A percentile compares a stretch with the other conserved stretches of the same genome.
These are phyloP conservation scores for Annulohypoxylon stygium DNA, from an alignment of 495 filamentous ascomycete species.

Conservation along the genomic window DNA sequence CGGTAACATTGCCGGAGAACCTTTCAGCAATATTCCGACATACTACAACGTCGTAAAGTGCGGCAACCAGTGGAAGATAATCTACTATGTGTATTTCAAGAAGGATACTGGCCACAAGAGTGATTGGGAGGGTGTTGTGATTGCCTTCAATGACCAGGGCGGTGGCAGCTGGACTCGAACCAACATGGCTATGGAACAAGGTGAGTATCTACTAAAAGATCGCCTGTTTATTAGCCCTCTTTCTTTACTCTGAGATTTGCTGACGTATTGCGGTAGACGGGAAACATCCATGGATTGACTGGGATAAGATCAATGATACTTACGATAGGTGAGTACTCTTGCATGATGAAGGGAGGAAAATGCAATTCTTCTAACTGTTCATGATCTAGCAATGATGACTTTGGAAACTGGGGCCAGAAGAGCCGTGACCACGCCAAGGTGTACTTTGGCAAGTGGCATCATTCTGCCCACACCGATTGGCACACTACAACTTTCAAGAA, in stretches of 20 bases:
- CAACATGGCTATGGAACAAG: constrained; percentile 3
- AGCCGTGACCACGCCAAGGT: not conserved
- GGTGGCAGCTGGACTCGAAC: not conserved
- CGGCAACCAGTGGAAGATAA: constrained; percentile 4
- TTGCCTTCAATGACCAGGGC: constrained; percentile 10
- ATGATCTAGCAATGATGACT: not conserved
- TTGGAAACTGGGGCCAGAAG: not conserved
- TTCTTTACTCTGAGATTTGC: not conserved
- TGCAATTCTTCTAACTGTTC: not conserved
- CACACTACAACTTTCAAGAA: not conserved
- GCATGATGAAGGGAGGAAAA: not conserved
- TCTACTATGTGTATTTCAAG: constrained; percentile 11
- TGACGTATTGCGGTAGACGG: not conserved
- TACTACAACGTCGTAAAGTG: not conserved
- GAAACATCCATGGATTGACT: not conserved
- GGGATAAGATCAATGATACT: not conserved
- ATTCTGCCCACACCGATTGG: not conserved
- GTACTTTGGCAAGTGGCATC: constrained; percentile 3
- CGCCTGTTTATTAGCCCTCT: not conserved
- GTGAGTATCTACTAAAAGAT: not conserved
- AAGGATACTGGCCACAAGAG: constrained; percentile 12
- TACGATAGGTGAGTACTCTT: not conserved
- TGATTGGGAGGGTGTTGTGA: constrained; percentile 7
- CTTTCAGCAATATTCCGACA: not conserved
- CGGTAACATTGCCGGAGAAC: not conserved